phyloP scores from a whole-genome alignment of 2,329 filamentous ascomycete genomes.

The Fusarium hostae region DNA sequence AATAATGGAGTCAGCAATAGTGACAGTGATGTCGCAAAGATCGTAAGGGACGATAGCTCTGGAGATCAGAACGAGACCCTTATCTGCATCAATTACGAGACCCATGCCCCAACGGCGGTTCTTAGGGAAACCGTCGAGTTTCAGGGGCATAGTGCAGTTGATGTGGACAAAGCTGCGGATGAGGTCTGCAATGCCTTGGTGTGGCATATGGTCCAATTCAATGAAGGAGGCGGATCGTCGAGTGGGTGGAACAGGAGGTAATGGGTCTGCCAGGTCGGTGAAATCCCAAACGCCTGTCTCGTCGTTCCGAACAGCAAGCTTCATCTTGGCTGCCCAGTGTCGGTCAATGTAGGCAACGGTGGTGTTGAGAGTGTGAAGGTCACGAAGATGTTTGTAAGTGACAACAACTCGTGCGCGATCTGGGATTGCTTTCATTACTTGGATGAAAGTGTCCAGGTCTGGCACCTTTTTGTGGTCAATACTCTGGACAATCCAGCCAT shows the following conservation, averaged over 20 bases:
- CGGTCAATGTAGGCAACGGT: constrained; percentile 92
- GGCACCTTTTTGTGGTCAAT: constrained; percentile 93
- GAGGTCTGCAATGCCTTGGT: constrained; percentile 91
- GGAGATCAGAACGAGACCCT: constrained; percentile 94
- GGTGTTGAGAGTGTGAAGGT: constrained; percentile 93
- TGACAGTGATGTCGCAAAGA: constrained; percentile 94
- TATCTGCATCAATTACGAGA: constrained; percentile 95
- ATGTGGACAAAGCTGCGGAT: constrained; percentile 96
- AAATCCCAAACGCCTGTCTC: constrained; percentile 94
- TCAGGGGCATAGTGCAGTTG: constrained; percentile 91
- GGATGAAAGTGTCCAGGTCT: constrained; percentile 86
- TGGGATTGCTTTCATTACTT: constrained; percentile 89
- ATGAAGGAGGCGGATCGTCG: constrained; percentile 90
- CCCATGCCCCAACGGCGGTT: constrained; percentile 95
- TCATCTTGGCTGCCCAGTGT: constrained; percentile 97
- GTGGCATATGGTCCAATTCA: constrained; percentile 85
- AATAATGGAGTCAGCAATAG: constrained; percentile 95
- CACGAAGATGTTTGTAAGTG: constrained; percentile 93
- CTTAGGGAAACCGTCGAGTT: constrained; percentile 97
- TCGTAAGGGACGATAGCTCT: constrained; percentile 95
- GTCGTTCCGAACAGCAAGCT: constrained; percentile 90
- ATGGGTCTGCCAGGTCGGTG: constrained; percentile 80
- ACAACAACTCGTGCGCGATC: constrained; percentile 87
- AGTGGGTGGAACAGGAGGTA: constrained; percentile 78
- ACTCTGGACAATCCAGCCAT: constrained; percentile 92